Evolutionary conservation across 2,329 filamentous ascomycete species (phyloP).

Genomic region (Fusarium coffeatum): DNA sequence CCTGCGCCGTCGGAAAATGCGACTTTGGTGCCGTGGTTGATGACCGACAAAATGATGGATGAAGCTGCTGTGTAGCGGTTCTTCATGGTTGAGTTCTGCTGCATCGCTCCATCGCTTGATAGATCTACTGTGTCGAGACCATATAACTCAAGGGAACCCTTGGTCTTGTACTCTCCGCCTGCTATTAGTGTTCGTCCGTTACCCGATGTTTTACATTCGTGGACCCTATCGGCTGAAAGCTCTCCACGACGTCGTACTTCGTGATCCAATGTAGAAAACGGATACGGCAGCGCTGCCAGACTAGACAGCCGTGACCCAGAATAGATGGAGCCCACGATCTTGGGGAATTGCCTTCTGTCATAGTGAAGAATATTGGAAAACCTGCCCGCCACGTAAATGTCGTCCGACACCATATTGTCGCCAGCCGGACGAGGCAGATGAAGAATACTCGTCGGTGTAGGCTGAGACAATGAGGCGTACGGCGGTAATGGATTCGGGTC

Average conservation of each 20-base stretch:
- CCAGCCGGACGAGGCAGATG: slow-evolving; percentile 73
- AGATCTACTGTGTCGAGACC: slow-evolving; percentile 59
- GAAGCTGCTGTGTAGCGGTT: slow-evolving; percentile 87
- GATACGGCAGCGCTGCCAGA: slow-evolving; percentile 75
- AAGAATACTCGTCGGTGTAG: slow-evolving; percentile 84
- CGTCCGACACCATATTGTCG: slow-evolving; percentile 70
- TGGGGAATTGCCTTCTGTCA: slow-evolving; percentile 86
- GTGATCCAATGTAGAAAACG: slow-evolving; percentile 71
- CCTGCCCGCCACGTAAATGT: slow-evolving; percentile 89
- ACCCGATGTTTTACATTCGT: slow-evolving; percentile 62
- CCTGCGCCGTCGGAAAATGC: slow-evolving; percentile 88
- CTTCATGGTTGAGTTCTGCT: slow-evolving; percentile 67
- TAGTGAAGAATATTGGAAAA: slow-evolving; percentile 92
- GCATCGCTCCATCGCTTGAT: slow-evolving; percentile 43
- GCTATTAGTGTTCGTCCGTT: slow-evolving; percentile 78
- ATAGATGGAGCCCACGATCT: slow-evolving; percentile 80
- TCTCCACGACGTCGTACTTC: slow-evolving; percentile 67
- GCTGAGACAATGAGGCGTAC: slow-evolving; percentile 81
- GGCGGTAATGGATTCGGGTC: slow-evolving; percentile 64
- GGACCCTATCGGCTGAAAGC: slow-evolving; percentile 66
- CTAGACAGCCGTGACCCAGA: slow-evolving; percentile 84
- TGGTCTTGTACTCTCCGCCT: slow-evolving; percentile 90
- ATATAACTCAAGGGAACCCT: slow-evolving; percentile 91
- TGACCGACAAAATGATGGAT: slow-evolving; percentile 84
- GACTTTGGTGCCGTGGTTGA: slow-evolving; percentile 82